Evolutionary conservation across 306 rosid species (phyloP).

Genomic region (Astragalus glycyphyllos): DNA sequence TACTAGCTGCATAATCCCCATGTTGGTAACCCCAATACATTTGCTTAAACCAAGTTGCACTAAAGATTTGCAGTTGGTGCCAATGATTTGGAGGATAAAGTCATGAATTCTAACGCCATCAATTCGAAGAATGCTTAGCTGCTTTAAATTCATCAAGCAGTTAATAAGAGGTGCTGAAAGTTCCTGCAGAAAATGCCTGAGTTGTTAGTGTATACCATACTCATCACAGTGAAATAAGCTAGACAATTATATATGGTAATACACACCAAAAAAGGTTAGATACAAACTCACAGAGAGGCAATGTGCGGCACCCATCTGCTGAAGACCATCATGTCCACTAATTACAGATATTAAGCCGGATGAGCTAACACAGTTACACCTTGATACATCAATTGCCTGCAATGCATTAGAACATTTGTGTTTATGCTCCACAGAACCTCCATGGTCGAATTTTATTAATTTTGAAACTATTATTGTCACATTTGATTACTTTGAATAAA

Average conservation of each 20-base stretch:
- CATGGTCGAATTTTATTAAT: conserved; percentile 10
- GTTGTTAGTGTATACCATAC: conserved; percentile 35
- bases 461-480: conserved; percentile 9
- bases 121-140: conserved; percentile 55
- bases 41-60: conserved; percentile 77
- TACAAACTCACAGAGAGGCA: conserved; percentile 56
- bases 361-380: conserved; percentile 61
- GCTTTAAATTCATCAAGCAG: conserved; percentile 58
- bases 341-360: conserved; percentile 56
- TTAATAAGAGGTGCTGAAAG: conserved; percentile 50
- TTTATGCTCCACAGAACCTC: conserved; percentile 14
- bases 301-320: conserved; percentile 54
- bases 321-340: conserved; percentile 57
- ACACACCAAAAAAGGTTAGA: conserved; percentile 21
- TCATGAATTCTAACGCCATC: conserved; percentile 62
- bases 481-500: conserved; percentile 13
- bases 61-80: conserved; percentile 57
- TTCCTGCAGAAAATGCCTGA: conserved; percentile 49
- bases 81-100: conserved; percentile 50
- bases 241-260: conserved; percentile 10
- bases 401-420: conserved; percentile 21
- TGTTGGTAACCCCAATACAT: conserved; percentile 66
- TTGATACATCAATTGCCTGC: conserved; percentile 71
- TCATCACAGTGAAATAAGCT: conserved; percentile 1
- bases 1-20: conserved; percentile 55